phyloP scores from a whole-genome alignment of 2,329 filamentous ascomycete genomes.

The Chrysoporthe cubensis region DNA sequence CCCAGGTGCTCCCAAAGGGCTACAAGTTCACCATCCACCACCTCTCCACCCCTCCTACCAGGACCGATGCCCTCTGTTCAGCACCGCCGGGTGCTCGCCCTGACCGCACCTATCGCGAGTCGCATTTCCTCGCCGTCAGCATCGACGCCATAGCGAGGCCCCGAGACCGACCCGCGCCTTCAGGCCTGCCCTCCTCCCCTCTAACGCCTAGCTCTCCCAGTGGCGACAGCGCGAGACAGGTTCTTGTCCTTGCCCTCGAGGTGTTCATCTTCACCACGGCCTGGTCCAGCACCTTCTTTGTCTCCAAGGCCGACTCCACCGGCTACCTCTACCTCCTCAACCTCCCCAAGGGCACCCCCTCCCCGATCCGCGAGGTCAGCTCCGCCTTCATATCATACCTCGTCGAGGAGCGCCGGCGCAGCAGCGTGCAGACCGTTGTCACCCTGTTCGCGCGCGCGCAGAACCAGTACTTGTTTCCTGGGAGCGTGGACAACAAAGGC shows the following conservation, averaged over 20 bases:
- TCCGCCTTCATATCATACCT: slow-evolving; percentile 78
- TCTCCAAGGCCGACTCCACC: slow-evolving; percentile 96
- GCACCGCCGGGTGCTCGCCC: slow-evolving; percentile 72
- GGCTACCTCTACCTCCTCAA: slow-evolving; percentile 76
- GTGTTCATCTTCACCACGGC: slow-evolving; percentile 84
- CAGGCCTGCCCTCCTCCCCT: slow-evolving; percentile 24
- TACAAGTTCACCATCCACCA: slow-evolving; percentile 75
- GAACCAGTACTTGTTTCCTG: slow-evolving; percentile 92
- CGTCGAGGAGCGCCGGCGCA: slow-evolving; percentile 66
- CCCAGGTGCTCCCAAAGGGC: slow-evolving; percentile 57
- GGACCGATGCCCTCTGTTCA: slow-evolving; percentile 76
- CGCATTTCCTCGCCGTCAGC: slow-evolving; percentile 69
- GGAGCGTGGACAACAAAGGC: slow-evolving; percentile 78
- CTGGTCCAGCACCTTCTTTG: slow-evolving; percentile 83
- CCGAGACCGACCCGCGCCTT: slow-evolving; percentile 15
- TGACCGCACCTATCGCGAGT: slow-evolving; percentile 84
- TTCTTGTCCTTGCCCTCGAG: slow-evolving; percentile 84
- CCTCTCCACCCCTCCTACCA: slow-evolving; percentile 80
- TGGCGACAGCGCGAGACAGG: slow-evolving; percentile 45
- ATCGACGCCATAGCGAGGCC: slow-evolving; percentile 40
- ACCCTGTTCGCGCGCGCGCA: slow-evolving; percentile 93
- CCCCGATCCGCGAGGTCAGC: slow-evolving; percentile 75
- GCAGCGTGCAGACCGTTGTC: slow-evolving; percentile 71
- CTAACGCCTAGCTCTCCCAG: slow-evolving; percentile 32
- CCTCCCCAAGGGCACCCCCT: slow-evolving; percentile 65